phyloP scores from a whole-genome alignment of 805 yeast species.

The Saccharomycopsis lassenensis region DNA sequence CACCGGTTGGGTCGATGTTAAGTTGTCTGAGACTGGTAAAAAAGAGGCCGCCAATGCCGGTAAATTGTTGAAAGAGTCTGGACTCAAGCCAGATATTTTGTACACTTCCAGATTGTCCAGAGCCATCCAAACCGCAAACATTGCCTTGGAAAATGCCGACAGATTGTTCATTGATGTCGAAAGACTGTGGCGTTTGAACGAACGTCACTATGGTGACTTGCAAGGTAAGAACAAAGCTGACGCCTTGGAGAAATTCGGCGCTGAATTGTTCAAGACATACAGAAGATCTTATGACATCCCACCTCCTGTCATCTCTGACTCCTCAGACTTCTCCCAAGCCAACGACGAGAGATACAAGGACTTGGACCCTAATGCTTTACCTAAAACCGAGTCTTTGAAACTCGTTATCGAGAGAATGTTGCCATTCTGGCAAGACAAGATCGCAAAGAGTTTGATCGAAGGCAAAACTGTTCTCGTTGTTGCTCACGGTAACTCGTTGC shows the following conservation, averaged over 20 bases:
- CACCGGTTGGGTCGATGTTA: slow-evolving; percentile 98
- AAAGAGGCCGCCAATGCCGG: slow-evolving; percentile 93
- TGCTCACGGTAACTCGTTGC: slow-evolving; percentile 97
- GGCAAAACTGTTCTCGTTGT: slow-evolving; percentile 90
- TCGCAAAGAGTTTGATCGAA: slow-evolving; percentile 68
- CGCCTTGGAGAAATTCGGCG: slow-evolving; percentile 77
- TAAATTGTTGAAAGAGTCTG: slow-evolving; percentile 77
- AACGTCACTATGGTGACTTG: slow-evolving; percentile 97
- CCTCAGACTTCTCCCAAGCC: slow-evolving; percentile 72
- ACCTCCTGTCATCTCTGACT: slow-evolving; percentile 78
- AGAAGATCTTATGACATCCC: slow-evolving; percentile 97
- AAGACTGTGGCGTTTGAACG: slow-evolving; percentile 97
- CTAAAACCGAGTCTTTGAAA: slow-evolving; percentile 89
- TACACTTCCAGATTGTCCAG: slow-evolving; percentile 87
- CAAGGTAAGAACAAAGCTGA: slow-evolving; percentile 98
- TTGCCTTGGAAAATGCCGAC: slow-evolving; percentile 83
- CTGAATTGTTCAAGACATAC: slow-evolving; percentile 90
- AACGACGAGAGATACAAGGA: slow-evolving; percentile 78
- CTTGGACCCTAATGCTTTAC: slow-evolving; percentile 77
- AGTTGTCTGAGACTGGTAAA: slow-evolving; percentile 72
- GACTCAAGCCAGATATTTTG: slow-evolving; percentile 73
- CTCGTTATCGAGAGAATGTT: slow-evolving; percentile 92
- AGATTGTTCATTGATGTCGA: slow-evolving; percentile 83
- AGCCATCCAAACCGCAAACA: slow-evolving; percentile 96
- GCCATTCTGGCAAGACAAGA: slow-evolving; percentile 94